These are phyloP conservation scores for Mucor indicus DNA, from an alignment of 371 early-diverging fungal species.

Conservation along the genomic window DNA sequence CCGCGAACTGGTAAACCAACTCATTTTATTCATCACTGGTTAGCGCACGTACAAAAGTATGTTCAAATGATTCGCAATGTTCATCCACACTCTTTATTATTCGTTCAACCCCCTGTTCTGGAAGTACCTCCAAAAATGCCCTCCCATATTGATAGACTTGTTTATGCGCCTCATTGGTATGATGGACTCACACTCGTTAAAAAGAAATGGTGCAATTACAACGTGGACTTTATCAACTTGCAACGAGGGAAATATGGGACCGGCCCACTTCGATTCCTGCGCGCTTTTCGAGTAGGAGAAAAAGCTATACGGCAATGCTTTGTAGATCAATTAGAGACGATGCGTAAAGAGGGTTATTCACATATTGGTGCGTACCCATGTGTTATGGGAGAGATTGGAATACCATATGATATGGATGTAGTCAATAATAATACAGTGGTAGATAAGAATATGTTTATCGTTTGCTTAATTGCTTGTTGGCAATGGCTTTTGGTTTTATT, in stretches of 20 bases:
- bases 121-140: conserved; percentile 56
- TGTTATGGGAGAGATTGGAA: conserved; percentile 72
- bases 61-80: conserved; percentile 40
- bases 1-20: conserved; percentile 41
- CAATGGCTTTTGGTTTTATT: conserved; percentile 11
- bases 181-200: conserved; percentile 69
- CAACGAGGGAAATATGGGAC: conserved; percentile 61
- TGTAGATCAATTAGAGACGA: conserved; percentile 52
- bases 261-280: conserved; percentile 45
- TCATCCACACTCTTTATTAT: conserved; percentile 53
- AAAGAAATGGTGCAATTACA: conserved; percentile 66
- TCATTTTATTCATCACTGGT: conserved; percentile 53
- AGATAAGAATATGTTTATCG: background rate
- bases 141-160: conserved; percentile 40
- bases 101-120: conserved; percentile 67
- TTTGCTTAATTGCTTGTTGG: conserved; percentile 6
- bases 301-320: conserved; percentile 60
- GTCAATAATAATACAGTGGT: background rate
- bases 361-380: conserved; percentile 55
- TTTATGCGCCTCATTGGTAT: conserved; percentile 77
- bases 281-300: conserved; percentile 62
- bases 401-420: conserved; percentile 68
- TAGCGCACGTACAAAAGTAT: conserved; percentile 51
- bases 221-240: conserved; percentile 63
- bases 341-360: conserved; percentile 50